These are phyloP conservation scores for Halophytophthora polymorphica DNA, from an alignment of 352 stramenopile species.

Conservation along the genomic window DNA sequence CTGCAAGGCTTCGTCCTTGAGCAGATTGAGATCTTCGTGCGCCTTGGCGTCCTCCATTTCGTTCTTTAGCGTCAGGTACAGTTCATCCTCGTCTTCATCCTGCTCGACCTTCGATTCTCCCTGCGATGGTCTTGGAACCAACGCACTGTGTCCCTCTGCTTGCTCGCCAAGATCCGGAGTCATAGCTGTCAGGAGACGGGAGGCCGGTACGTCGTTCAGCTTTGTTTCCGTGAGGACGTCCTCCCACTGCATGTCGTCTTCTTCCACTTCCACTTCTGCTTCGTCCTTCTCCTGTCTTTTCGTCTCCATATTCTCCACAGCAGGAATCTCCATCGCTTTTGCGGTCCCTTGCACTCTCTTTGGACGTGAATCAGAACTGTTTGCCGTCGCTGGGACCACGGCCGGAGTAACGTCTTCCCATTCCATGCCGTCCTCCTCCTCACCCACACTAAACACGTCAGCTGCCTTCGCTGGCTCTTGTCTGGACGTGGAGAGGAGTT, in stretches of 20 bases:
- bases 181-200: no score
- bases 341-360: no score
- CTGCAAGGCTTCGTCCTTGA: constrained; percentile 69
- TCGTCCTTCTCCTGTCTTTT: constrained; percentile 4
- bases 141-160: background rate
- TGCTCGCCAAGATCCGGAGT: background rate
- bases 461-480: constrained; percentile 8
- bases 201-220: no score
- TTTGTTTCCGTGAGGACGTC: no score
- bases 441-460: background rate
- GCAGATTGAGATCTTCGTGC: constrained; percentile 54
- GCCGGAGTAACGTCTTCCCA: constrained; percentile 43
- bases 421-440: constrained; percentile 31
- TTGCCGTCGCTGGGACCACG: background rate
- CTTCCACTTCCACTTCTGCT: background rate
- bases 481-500: constrained; percentile 36
- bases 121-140: background rate
- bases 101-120: no score
- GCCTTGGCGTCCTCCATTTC: constrained; percentile 74
- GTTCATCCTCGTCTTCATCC: constrained; percentile 29
- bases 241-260: no score
- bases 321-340: background rate
- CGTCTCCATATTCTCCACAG: background rate
- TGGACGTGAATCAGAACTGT: background rate
- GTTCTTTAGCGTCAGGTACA: constrained; percentile 54